Evolutionary conservation across 441 rosid genomes (phyloP).

Genomic region (Erodium trifolium): DNA sequence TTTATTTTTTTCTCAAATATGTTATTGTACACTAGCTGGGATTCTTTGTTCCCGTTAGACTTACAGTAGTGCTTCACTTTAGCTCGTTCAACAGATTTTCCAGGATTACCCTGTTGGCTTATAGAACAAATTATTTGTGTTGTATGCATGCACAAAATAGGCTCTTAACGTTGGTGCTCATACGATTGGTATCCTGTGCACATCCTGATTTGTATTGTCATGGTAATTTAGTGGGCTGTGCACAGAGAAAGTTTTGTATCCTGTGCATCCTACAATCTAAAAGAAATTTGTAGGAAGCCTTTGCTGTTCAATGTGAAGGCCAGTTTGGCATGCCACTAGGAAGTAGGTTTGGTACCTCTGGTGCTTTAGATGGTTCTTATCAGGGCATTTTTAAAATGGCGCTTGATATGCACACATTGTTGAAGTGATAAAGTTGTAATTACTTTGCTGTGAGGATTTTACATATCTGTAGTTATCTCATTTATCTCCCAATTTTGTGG

Average conservation of each 20-base stretch:
- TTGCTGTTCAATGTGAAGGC: neutral
- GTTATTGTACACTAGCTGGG: neutral
- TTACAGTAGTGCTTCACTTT: neutral
- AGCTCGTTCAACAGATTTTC: neutral
- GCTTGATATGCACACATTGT: neutral
- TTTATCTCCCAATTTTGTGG: too few species aligned
- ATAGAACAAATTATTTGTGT: neutral
- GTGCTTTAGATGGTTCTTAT: neutral
- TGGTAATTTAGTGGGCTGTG: neutral
- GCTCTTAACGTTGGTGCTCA: neutral
- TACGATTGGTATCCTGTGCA: neutral
- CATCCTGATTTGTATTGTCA: neutral
- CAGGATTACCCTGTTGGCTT: neutral
- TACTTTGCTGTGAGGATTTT: neutral
- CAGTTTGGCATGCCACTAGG: neutral
- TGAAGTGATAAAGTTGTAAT: neutral
- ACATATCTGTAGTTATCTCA: too few species aligned
- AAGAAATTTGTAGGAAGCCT: neutral
- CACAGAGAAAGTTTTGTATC: too few species aligned
- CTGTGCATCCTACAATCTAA: neutral
- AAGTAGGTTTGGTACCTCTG: neutral
- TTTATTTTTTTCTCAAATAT: neutral
- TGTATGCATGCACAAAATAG: neutral
- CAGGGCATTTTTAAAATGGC: neutral
- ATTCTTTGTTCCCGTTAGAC: neutral